These are phyloP conservation scores for Boletus sensibilis DNA, from an alignment of 768 basidiomycete genomes.

Conservation along the genomic window DNA sequence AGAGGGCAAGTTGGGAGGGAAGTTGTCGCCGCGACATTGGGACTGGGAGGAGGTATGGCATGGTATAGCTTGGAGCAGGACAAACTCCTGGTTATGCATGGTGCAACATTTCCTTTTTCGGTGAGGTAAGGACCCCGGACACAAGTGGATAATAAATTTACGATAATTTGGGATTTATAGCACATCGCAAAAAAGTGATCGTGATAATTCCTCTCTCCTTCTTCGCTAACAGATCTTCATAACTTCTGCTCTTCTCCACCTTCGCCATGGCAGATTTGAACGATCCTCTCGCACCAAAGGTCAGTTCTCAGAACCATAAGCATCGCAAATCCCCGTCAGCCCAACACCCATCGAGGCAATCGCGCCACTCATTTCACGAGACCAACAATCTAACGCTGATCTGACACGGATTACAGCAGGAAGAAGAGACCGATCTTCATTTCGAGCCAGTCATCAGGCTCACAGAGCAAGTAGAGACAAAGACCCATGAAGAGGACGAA, in stretches of 20 bases:
- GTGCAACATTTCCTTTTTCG: conserved; percentile 11
- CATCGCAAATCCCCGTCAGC: not conserved
- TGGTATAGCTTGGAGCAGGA: not conserved
- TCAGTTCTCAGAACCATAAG: conserved; percentile 36
- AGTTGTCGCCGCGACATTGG: conserved; percentile 37
- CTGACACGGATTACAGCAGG: conserved; percentile 34
- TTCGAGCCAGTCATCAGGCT: conserved; percentile 97
- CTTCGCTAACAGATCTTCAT: conserved; percentile 12
- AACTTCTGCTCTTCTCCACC: conserved; percentile 12
- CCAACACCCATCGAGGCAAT: conserved; percentile 24
- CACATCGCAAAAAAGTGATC: conserved; percentile 19
- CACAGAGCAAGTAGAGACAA: conserved; percentile 92
- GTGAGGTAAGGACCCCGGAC: conserved; percentile 23
- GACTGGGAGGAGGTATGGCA: not conserved
- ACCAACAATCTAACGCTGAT: conserved; percentile 25
- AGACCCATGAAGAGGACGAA: conserved; percentile 95
- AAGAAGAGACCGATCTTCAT: conserved; percentile 84
- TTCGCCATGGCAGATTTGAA: conserved; percentile 53
- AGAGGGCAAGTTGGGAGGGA: conserved; percentile 39
- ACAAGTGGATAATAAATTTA: conserved; percentile 14
- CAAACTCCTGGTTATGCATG: not conserved
- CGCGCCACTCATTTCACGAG: conserved; percentile 30
- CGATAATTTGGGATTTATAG: conserved; percentile 12
- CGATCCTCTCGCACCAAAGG: conserved; percentile 72
- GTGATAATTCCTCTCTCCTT: conserved; percentile 25